Evolutionary conservation across 805 yeast genomes (phyloP).

Genomic region (Lipomyces sp.): DNA sequence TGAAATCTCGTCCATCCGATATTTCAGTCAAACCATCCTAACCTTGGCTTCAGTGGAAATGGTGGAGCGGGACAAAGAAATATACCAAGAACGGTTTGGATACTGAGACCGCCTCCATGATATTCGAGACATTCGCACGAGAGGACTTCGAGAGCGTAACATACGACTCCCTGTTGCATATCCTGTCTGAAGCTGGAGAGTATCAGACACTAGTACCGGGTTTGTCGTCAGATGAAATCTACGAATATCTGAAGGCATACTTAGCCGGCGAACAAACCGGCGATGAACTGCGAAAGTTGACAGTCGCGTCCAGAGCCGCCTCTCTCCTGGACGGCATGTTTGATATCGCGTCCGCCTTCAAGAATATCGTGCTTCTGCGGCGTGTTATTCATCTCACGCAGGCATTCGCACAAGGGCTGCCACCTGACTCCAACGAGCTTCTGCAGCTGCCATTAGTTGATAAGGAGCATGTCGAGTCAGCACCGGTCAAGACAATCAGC

Average conservation of each 20-base stretch:
- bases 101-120: slow-evolving; percentile 74
- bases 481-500: slow-evolving; percentile 3
- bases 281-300: slow-evolving; percentile 47
- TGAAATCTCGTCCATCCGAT: background rate
- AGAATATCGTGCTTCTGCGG: slow-evolving; percentile 52
- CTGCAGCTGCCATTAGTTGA: slow-evolving; percentile 79
- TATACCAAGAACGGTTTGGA: slow-evolving; percentile 81
- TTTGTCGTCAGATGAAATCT: slow-evolving; percentile 48
- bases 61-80: slow-evolving; percentile 86
- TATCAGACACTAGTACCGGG: slow-evolving; percentile 46
- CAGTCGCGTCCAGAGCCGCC: slow-evolving; percentile 59
- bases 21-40: background rate
- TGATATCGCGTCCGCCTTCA: slow-evolving; percentile 78
- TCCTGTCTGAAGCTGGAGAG: slow-evolving; percentile 68
- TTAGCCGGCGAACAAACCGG: slow-evolving; percentile 49
- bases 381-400: slow-evolving; percentile 18
- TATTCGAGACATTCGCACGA: slow-evolving; percentile 70
- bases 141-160: slow-evolving; percentile 51
- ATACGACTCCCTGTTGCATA: slow-evolving; percentile 52
- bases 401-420: slow-evolving; percentile 25
- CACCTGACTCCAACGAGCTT: slow-evolving; percentile 36
- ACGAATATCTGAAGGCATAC: slow-evolving; percentile 53
- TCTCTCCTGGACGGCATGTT: slow-evolving; percentile 65
- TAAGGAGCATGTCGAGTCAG: slow-evolving; percentile 31
- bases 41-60: slow-evolving; percentile 42